Conservation (phyloP, 306 rosid species). For the Vachellia collinsii region DNA sequence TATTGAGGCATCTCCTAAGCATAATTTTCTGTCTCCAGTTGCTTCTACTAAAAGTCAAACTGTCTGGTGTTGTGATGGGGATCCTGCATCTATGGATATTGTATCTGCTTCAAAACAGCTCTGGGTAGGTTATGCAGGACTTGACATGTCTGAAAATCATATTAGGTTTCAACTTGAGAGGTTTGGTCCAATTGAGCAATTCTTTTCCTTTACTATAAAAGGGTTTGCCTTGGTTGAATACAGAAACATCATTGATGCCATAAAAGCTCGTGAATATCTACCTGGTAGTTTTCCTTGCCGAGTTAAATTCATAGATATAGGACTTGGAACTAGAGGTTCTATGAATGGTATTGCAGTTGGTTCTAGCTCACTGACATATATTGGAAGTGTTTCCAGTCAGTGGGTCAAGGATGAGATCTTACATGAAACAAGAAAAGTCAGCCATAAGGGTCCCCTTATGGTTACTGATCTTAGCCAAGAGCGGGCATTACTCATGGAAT, state of each 20-base stretch:
- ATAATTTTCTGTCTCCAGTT: slow-evolving; percentile 52
- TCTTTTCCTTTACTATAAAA: slow-evolving; percentile 68
- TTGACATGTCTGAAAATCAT: slow-evolving; percentile 80
- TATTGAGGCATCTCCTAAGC: slow-evolving; percentile 67
- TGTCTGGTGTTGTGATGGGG: slow-evolving; percentile 87
- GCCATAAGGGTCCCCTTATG: slow-evolving; percentile 65
- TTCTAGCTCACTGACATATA: slow-evolving; percentile 69
- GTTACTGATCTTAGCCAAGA: slow-evolving; percentile 81
- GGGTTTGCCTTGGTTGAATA: slow-evolving; percentile 88
- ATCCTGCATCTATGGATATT: slow-evolving; percentile 79
- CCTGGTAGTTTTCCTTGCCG: slow-evolving; percentile 80
- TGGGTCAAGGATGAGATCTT: slow-evolving; percentile 93
- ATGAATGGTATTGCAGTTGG: slow-evolving; percentile 87
- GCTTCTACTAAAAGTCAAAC: slow-evolving; percentile 52
- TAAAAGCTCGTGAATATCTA: slow-evolving; percentile 70
- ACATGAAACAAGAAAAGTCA: slow-evolving; percentile 78
- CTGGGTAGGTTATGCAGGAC: slow-evolving; percentile 73
- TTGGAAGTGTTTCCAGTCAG: slow-evolving; percentile 77
- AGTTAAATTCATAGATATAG: slow-evolving; percentile 84
- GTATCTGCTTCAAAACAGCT: slow-evolving; percentile 88
- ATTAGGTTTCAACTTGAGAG: slow-evolving; percentile 85
- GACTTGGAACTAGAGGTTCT: slow-evolving; percentile 88
- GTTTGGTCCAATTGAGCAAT: slow-evolving; percentile 80
- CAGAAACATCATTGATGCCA: slow-evolving; percentile 75
- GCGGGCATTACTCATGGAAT: slow-evolving; percentile 84